Evolutionary conservation across 2,329 filamentous ascomycete species (phyloP), one percentile per base, ranked within the genome.

Genomic region (Cercospora sp.): DNA sequence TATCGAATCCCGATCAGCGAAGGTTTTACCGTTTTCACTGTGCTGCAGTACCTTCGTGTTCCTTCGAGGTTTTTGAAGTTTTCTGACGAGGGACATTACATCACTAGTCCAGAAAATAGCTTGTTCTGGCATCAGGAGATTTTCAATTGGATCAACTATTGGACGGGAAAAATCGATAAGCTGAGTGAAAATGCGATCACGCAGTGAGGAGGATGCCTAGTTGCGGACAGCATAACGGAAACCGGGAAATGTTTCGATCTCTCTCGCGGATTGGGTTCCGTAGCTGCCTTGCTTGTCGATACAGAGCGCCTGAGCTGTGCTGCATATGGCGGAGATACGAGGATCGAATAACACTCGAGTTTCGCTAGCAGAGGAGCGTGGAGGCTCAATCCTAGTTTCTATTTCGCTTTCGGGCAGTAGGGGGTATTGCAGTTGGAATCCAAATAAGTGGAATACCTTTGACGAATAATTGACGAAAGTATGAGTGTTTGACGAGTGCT

Each of bases 71-170:
- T 73, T 39, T 67, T 73, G 55, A 69, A 53, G 61, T 70, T 69
- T n/a, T 68, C 70, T 1, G 71, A 72, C 51, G 70, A 74, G 63
- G 69, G 68, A 42, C 71, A 74, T 60, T 72, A 67, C 67, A 69
- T 74, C 5, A 31, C 67, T 28, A 64, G 71, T 51, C 39, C 58
- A 20, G 72, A 74, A 61, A 74, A 73, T 31, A 67, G 63, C 16
- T 63, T 73, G 62, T 73, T 73, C 30, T 73, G 72, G 72, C 72
- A 74, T 36, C 55, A 57, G 33, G 69, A 73, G 65, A 70, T 72
- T n/a, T 73, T 66, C 60, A 72, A 72, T 18, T 72, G 69, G 67
- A 73, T 72, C 65, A 72, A 73, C 33, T 71, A 70, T 53, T 72
- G 68, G 65, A 72, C 67, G 4, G 72, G 72, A 1, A 73, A 71